Evolutionary conservation across 2,329 filamentous ascomycete species (phyloP).

Genomic region (Hypoxylon sp.): DNA sequence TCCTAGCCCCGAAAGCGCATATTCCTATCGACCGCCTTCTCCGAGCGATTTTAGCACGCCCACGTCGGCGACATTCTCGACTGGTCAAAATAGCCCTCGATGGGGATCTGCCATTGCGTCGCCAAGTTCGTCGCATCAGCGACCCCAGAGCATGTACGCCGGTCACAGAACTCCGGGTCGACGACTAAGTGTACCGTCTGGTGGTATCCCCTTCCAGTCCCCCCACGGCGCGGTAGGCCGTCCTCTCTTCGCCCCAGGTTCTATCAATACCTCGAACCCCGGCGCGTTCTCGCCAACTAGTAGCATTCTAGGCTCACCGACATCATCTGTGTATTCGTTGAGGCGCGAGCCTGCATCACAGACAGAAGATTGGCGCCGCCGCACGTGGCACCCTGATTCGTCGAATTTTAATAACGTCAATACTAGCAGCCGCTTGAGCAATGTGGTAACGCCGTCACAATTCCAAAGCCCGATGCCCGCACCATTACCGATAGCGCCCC

Average conservation of each 20-base stretch:
- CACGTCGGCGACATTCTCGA: slow-evolving; percentile 83
- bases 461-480: slow-evolving; percentile 61
- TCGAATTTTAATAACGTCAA: slow-evolving; percentile 66
- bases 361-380: slow-evolving; percentile 78
- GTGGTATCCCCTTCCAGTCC: slow-evolving; percentile 76
- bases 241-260: slow-evolving; percentile 61
- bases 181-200: slow-evolving; percentile 83
- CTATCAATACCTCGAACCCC: slow-evolving; percentile 64
- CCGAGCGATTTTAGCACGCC: slow-evolving; percentile 82
- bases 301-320: slow-evolving; percentile 71
- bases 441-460: slow-evolving; percentile 74
- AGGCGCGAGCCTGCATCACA: slow-evolving; percentile 71
- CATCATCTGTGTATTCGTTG: slow-evolving; percentile 68
- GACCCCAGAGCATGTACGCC: slow-evolving; percentile 76
- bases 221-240: slow-evolving; percentile 65
- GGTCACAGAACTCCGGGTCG: slow-evolving; percentile 73
- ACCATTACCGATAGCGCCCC: slow-evolving; percentile 58
- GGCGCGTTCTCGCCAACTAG: slow-evolving; percentile 65
- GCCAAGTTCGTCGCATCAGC: slow-evolving; percentile 73
- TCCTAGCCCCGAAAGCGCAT: slow-evolving; percentile 69
- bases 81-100: slow-evolving; percentile 77
- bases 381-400: slow-evolving; percentile 91
- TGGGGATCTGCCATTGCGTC: slow-evolving; percentile 75
- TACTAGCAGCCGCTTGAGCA: slow-evolving; percentile 76
- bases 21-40: slow-evolving; percentile 72